These are phyloP conservation scores for Starmerella potacharoeniae DNA, from an alignment of 805 yeast genomes.

Conservation along the genomic window DNA sequence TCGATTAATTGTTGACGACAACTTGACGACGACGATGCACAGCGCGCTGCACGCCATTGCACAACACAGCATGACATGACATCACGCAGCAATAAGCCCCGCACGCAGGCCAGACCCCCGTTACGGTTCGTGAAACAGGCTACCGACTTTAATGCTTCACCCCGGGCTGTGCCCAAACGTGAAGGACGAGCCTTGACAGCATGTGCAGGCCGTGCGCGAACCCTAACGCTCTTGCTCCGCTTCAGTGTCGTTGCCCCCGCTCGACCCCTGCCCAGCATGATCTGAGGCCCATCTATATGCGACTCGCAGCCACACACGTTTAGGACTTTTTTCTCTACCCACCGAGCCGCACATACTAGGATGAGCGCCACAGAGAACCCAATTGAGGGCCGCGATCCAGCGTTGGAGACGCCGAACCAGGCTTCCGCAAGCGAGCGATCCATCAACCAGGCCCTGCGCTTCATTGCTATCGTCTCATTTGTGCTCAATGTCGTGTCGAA, in stretches of 20 bases:
- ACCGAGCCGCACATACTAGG: not conserved
- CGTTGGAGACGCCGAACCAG: constrained; percentile 1
- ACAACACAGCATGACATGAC: no score
- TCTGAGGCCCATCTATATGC: not conserved
- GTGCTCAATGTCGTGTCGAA: constrained; percentile 46
- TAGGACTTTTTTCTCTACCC: no score
- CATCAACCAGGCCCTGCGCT: constrained; percentile 24
- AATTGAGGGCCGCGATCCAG: not conserved
- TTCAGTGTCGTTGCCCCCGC: not conserved
- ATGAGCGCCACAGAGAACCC: not conserved
- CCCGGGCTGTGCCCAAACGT: no score
- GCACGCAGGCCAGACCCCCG: no score
- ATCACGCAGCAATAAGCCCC: no score
- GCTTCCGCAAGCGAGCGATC: not conserved
- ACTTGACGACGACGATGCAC: no score
- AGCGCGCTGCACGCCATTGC: no score
- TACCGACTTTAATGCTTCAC: no score
- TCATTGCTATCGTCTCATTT: constrained; percentile 43
- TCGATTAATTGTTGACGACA: no score
- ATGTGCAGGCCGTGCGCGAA: not conserved
- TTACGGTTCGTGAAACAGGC: no score
- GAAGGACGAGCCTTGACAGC: not conserved
- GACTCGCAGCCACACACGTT: not conserved
- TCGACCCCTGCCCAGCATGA: not conserved
- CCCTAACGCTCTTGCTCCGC: not conserved